Conservation (phyloP, 2,329 filamentous ascomycete species). For the Sporothrix globosa region DNA sequence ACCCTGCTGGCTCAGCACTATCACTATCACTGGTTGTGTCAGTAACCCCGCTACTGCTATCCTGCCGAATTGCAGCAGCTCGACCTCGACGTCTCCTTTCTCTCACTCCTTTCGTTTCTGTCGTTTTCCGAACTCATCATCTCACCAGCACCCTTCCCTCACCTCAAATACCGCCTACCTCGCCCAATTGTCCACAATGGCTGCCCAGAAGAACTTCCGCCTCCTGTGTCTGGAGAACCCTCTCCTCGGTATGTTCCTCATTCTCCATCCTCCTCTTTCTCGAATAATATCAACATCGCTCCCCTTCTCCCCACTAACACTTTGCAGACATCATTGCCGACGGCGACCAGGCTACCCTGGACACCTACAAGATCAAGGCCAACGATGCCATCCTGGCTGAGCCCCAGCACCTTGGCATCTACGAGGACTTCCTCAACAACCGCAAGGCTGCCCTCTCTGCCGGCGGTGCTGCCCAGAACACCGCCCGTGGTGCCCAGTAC, state of each 20-base stretch:
- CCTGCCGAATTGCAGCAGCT: background rate
- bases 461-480: slow-evolving; percentile 96
- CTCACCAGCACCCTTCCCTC: background rate
- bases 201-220: slow-evolving; percentile 76
- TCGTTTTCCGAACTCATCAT: background rate
- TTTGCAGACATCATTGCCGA: slow-evolving; percentile 81
- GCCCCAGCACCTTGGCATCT: slow-evolving; percentile 84
- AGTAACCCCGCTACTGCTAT: slow-evolving; percentile 32
- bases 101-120: background rate
- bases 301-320: background rate
- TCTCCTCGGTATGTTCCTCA: slow-evolving; percentile 71
- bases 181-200: slow-evolving; percentile 58
- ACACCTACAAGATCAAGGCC: slow-evolving; percentile 91
- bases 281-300: background rate
- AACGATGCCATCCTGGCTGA: slow-evolving; percentile 98
- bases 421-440: slow-evolving; percentile 91
- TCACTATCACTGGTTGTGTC: slow-evolving; percentile 5
- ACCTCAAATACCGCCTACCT: background rate
- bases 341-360: slow-evolving; percentile 80
- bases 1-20: slow-evolving; percentile 32
- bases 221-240: slow-evolving; percentile 97
- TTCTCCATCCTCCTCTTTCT: background rate
- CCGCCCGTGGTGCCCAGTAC: slow-evolving; percentile 94
- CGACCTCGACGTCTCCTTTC: background rate
- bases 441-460: slow-evolving; percentile 92